phyloP scores from a whole-genome alignment of 495 filamentous ascomycete species.

The Penicillium steckii region DNA sequence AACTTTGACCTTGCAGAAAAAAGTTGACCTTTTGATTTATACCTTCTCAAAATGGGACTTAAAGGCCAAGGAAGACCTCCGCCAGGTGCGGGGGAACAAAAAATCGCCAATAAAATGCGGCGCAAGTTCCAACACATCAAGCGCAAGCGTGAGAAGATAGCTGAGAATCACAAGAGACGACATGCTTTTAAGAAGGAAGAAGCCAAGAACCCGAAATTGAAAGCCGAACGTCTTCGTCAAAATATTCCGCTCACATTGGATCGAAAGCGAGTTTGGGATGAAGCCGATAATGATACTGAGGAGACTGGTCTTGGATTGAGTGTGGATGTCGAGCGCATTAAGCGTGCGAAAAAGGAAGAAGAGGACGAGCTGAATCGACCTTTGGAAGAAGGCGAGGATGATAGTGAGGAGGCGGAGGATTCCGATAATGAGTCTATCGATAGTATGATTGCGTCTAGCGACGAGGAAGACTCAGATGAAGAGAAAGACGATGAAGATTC shows the following conservation, averaged over 20 bases:
- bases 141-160: constrained; percentile 73
- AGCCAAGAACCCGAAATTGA: constrained; percentile 74
- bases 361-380: constrained; percentile 50
- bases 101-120: constrained; percentile 66
- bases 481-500: constrained; percentile 37
- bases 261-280: constrained; percentile 89
- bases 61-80: constrained; percentile 27
- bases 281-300: constrained; percentile 66
- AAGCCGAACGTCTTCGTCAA: constrained; percentile 63
- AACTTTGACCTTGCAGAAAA: not conserved
- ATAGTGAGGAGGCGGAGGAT: constrained; percentile 44
- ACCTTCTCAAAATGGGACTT: constrained; percentile 22
- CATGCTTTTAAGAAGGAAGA: constrained; percentile 81
- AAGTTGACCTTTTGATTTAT: not conserved
- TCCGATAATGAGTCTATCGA: constrained; percentile 63
- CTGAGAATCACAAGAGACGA: constrained; percentile 66
- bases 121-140: constrained; percentile 73
- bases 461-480: constrained; percentile 44
- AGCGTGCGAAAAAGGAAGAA: constrained; percentile 66
- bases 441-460: constrained; percentile 64
- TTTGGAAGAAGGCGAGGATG: constrained; percentile 31
- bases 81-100: constrained; percentile 26
- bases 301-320: constrained; percentile 66
- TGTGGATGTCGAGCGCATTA: constrained; percentile 75
- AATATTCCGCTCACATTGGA: constrained; percentile 87